Evolutionary conservation across 306 rosid genomes (phyloP), one percentile per base, ranked within the genome.

Genomic region (Casuarina glauca): DNA sequence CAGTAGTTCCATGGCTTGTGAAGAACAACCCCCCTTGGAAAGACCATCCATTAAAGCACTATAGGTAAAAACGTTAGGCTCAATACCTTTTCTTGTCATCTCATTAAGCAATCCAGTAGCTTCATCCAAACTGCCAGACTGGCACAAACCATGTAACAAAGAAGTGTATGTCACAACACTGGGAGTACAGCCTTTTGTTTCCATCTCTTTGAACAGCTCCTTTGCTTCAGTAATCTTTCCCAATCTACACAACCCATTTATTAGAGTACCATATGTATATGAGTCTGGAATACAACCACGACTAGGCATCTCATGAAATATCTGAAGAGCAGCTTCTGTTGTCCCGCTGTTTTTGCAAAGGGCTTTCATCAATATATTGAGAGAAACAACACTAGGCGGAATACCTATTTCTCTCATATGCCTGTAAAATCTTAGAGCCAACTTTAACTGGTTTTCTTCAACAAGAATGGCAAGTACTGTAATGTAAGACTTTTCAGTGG

Each of bases 301-400:
- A 64, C 81, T 76, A 5, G 98, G 87, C 97, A 94, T 92, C 83
- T 90, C 97, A 15, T 10, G 86, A 74, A 94, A 90, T 79, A 92
- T 84, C 69, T 3, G 80, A 39, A 92, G 80, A 77, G 98, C 98
- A 55, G 89, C 80, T 79, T 88, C 90, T 57, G 86, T n/a, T 51
- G 97, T 89, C 61, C 80, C 91, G 49, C 79, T 77, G 58, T 83
- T 94, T 83, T 88, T 92, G 88, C 97, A 92, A 6, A 92, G 90
- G 72, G 95, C 98, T 87, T 94, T 92, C 79, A 94, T 85, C 86
- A 94, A 82, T 75, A 94, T 88, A 85, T 94, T 94, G 71, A 94
- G 89, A 10, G 97, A 88, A 68, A 87, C 87, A 60, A 92, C 90
- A 43, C 81, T 84, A 38, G 91, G 87, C 3, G 86, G 95, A 78